Conservation (phyloP, 345 rosid genomes). For the Erysimum cheiranthoides region DNA sequence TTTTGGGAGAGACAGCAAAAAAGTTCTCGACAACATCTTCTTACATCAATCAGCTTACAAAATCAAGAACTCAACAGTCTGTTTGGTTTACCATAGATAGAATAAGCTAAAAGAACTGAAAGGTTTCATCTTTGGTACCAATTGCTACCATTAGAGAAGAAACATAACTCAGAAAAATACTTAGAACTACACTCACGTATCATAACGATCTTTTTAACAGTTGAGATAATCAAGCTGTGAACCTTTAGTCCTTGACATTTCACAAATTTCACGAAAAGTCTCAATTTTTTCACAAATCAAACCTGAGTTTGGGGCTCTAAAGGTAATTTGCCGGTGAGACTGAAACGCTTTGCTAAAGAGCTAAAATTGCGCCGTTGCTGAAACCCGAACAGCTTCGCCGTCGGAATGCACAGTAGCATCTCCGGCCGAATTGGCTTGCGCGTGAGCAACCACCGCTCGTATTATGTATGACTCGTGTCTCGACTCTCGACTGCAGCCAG, state of each 20-base stretch:
- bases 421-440: conserved; percentile 8
- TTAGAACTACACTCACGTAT: background rate
- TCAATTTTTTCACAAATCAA: background rate
- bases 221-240: background rate
- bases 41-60: conserved; percentile 14
- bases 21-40: background rate
- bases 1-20: background rate
- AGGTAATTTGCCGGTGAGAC: conserved; percentile 1
- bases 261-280: conserved; percentile 1
- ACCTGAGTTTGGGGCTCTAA: conserved; percentile 39
- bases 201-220: background rate
- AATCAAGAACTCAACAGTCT: background rate
- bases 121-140: conserved; percentile 31
- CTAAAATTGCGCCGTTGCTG: conserved; percentile 8
- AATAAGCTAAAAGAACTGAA: conserved; percentile 2
- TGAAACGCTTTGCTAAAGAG: conserved; percentile 24
- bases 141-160: background rate
- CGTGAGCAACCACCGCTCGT: conserved; percentile 13
- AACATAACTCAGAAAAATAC: background rate
- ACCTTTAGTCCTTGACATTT: background rate
- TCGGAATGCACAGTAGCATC: conserved; percentile 23
- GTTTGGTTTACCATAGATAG: background rate
- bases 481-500: background rate
- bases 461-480: background rate
- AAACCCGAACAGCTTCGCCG: conserved; percentile 27